Percentiles rank a stretch among this genome's conserved stretches.
phyloP scores from a whole-genome alignment of 306 rosid species.

The Ceratonia siliqua region DNA sequence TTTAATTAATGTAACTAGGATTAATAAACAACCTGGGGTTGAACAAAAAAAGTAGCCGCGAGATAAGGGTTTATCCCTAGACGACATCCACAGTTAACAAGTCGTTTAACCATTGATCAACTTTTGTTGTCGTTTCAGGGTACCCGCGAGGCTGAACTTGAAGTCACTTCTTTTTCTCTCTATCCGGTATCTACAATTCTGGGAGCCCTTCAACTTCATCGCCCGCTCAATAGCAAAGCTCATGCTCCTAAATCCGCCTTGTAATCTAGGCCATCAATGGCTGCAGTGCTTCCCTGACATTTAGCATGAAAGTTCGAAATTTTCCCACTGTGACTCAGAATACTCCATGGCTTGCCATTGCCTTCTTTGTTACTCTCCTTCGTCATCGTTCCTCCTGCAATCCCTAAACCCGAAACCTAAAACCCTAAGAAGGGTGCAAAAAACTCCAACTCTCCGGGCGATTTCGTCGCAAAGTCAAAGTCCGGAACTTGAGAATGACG shows the following conservation, averaged over 20 bases:
- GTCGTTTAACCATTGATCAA: background rate
- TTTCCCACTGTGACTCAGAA: background rate
- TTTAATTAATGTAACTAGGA: too few species aligned
- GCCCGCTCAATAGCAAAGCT: background rate
- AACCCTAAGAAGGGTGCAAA: constrained; percentile 20
- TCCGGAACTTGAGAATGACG: constrained; percentile 33
- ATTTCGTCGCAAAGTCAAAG: constrained; percentile 50
- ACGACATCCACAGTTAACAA: too few species aligned
- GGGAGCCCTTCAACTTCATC: constrained; percentile 1
- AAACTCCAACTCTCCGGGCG: constrained; percentile 30
- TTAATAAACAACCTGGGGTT: too few species aligned
- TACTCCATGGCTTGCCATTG: constrained; percentile 64
- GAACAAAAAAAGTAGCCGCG: too few species aligned
- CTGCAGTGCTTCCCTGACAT: background rate
- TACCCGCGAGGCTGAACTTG: background rate
- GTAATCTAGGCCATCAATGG: constrained; percentile 9
- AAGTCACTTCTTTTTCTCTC: background rate
- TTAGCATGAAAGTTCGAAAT: constrained; percentile 1
- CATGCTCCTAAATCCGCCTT: background rate
- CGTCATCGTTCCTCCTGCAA: constrained; percentile 33
- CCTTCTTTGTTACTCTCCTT: constrained; percentile 39
- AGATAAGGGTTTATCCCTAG: too few species aligned
- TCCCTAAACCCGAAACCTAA: constrained; percentile 39
- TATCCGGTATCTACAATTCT: background rate
- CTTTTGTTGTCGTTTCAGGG: background rate